phyloP scores from a whole-genome alignment of 2,329 filamentous ascomycete genomes.

The Cordyceps farinosa region DNA sequence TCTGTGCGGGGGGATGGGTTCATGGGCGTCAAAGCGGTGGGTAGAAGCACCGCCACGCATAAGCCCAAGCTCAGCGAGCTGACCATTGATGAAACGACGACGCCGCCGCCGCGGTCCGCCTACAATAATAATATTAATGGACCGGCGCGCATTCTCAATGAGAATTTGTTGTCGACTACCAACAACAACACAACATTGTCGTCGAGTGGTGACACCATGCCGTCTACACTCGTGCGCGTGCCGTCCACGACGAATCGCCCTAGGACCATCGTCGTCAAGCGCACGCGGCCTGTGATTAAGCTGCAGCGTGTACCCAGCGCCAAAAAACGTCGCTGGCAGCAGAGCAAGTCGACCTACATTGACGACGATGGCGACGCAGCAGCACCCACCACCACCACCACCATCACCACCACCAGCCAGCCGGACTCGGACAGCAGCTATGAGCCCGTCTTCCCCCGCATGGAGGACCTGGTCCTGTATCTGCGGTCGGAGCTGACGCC shows the following conservation, averaged over 20 bases:
- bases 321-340: constrained; percentile 28
- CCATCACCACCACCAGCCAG: constrained; percentile 21
- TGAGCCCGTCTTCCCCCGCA: constrained; percentile 47
- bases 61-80: constrained; percentile 9
- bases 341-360: constrained; percentile 29
- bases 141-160: not conserved
- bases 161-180: not conserved
- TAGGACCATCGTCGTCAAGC: constrained; percentile 31
- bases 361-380: constrained; percentile 39
- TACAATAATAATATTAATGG: not conserved
- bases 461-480: constrained; percentile 55
- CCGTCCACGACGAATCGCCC: constrained; percentile 28
- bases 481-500: constrained; percentile 42
- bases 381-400: not conserved
- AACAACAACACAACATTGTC: not conserved
- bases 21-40: not conserved
- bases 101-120: not conserved
- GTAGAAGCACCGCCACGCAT: constrained; percentile 3
- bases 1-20: constrained; percentile 21
- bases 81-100: not conserved
- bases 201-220: not conserved
- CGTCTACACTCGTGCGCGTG: constrained; percentile 21
- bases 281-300: constrained; percentile 27
- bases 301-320: constrained; percentile 29
- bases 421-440: constrained; percentile 25